Conservation (phyloP, 352 stramenopile species). For the Globisporangium yorkense region DNA sequence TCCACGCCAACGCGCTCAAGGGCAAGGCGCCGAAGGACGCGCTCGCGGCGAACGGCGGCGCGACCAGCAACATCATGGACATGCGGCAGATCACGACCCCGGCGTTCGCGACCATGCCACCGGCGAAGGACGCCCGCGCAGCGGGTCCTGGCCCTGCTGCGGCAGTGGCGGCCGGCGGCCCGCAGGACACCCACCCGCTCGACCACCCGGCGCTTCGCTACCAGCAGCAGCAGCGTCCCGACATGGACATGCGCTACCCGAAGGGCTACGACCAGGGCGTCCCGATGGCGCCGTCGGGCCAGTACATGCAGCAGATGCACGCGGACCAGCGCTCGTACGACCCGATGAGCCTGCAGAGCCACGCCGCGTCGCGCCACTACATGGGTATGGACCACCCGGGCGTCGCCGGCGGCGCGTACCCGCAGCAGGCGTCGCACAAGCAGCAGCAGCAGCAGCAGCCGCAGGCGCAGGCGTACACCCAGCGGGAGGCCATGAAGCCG, state of each 20-base stretch:
- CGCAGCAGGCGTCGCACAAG: conserved; percentile 38
- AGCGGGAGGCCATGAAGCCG: conserved; percentile 33
- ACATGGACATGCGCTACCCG: conserved; percentile 70
- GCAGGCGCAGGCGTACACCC: conserved; percentile 12
- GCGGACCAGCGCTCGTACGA: conserved; percentile 72
- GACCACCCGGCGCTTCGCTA: conserved; percentile 46
- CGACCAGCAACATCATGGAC: conserved; percentile 68
- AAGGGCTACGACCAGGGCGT: conserved; percentile 50
- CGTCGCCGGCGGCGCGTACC: conserved; percentile 2
- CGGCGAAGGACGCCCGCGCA: conserved; percentile 39
- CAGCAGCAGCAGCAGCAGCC: conserved; percentile 13
- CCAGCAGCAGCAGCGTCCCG: conserved; percentile 26
- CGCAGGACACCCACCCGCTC: conserved; percentile 11
- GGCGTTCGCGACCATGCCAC: conserved; percentile 19
- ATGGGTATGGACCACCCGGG: conserved; percentile 35
- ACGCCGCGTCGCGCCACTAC: conserved; percentile 49
- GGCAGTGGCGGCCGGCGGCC: conserved; percentile 17
- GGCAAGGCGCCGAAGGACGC: conserved; percentile 55
- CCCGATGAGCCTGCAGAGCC: conserved; percentile 42
- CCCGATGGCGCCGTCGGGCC: conserved; percentile 21
- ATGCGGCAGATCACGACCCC: conserved; percentile 79
- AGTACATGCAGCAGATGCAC: conserved; percentile 66
- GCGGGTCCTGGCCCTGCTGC: conserved; percentile 7
- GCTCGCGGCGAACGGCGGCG: conserved; percentile 4
- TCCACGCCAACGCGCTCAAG: conserved; percentile 77